phyloP scores from a whole-genome alignment of 2,329 filamentous ascomycete genomes.

The Onygena corvina region DNA sequence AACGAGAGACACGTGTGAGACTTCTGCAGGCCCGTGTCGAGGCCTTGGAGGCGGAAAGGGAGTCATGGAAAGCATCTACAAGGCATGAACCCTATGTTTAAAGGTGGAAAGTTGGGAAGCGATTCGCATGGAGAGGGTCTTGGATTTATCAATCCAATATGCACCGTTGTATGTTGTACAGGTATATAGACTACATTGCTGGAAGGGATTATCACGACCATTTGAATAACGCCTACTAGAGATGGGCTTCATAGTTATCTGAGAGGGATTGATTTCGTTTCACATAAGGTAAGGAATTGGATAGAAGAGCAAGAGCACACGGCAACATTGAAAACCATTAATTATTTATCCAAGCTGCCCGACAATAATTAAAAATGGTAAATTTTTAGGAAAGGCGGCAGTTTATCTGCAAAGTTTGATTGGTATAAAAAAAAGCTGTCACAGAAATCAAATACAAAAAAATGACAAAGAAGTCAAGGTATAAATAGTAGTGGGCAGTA shows the following conservation, averaged over 20 bases:
- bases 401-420: background rate
- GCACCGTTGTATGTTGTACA: too few relatives aligned
- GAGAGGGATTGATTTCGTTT: background rate
- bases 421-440: background rate
- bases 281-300: background rate
- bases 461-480: slow-evolving; percentile 3
- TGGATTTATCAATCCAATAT: too few relatives aligned
- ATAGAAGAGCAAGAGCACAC: background rate
- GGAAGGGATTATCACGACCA: too few relatives aligned
- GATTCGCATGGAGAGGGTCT: background rate
- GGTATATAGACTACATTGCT: too few relatives aligned
- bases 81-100: too few relatives aligned
- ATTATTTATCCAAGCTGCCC: background rate
- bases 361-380: background rate
- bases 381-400: background rate
- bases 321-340: background rate
- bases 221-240: too few relatives aligned
- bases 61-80: slow-evolving; percentile 39
- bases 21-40: slow-evolving; percentile 56
- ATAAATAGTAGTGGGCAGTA: background rate
- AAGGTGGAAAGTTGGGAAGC: too few relatives aligned
- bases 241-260: too few relatives aligned
- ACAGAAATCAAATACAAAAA: background rate
- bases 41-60: slow-evolving; percentile 44
- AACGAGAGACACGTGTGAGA: slow-evolving; percentile 52